Evolutionary conservation across 208 protist genomes (phyloP), one percentile per base, ranked within the genome.

Genomic region (Leishmania lainsoni): DNA sequence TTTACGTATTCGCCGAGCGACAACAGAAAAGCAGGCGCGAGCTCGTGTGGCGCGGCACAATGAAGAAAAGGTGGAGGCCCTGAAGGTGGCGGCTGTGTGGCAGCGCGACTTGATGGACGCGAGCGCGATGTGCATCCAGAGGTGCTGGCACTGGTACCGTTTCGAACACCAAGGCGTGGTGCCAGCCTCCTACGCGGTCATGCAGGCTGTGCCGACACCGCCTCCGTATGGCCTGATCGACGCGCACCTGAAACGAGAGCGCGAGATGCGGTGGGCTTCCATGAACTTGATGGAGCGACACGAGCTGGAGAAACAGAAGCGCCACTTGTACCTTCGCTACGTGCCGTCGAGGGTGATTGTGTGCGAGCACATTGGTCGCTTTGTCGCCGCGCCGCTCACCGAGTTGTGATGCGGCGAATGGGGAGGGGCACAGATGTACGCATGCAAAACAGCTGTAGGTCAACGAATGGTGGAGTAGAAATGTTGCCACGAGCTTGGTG

Each of bases 111-210:
- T 97, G 51, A 86, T 96, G 75, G 82, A 93, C 58, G 86, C 83
- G 72, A 82, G 82, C 65, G 94, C 92, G 29, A 77, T 48, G 22
- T 95, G 91, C 9, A 97, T 97, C 58, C 92, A 97, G 81, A 81
- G 84, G 70, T 90, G 83, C 82, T 97, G 89, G 89, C 86, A 90
- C 69, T 92, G 86, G 85, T 94, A 94, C 84, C 83, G 87, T 54
- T 88, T 79, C 80, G 29, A 58, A 39, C 80, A 51, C 75, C 56
- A 75, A 61, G 78, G 79, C 39, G 66, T 76, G 22, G 59, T 86
- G 63, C 85, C 90, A 2, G 52, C 65, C 17, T 42, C 61, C 4
- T 79, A 75, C 65, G 54, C 51, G 17, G 59, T 75, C 48, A 39
- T 3, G 0, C 14, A 80, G 39, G 75, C n/a, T 0, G 59, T 82